phyloP scores from a whole-genome alignment of 1,139 yeast genomes.

The Blastobotrys ciferrii region DNA sequence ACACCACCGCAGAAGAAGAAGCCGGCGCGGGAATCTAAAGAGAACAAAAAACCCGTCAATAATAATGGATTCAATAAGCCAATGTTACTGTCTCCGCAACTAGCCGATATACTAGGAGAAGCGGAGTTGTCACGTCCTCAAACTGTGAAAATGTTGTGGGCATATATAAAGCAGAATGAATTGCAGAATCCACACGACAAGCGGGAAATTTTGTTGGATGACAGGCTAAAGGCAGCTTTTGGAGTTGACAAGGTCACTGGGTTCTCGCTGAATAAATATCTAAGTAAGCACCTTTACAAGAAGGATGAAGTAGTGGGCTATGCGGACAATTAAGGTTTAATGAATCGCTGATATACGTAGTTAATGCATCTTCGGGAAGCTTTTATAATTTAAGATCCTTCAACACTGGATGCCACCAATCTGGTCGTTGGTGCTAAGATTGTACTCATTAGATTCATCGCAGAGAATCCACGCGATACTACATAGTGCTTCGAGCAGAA shows the following conservation, averaged over 20 bases:
- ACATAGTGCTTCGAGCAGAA: too few species aligned
- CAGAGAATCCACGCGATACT: too few species aligned
- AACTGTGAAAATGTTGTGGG: conserved; percentile 72
- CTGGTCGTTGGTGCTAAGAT: too few species aligned
- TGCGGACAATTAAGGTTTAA: neutral
- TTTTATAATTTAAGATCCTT: too few species aligned
- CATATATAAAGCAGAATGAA: conserved; percentile 59
- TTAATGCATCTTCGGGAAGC: too few species aligned
- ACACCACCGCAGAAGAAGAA: neutral
- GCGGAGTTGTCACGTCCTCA: conserved; percentile 62
- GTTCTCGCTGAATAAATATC: conserved; percentile 65
- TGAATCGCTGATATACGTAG: too few species aligned
- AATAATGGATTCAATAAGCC: conserved; percentile 26
- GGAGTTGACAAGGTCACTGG: conserved; percentile 50
- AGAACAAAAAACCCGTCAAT: conserved; percentile 13
- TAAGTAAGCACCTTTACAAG: conserved; percentile 50
- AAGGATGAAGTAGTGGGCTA: conserved; percentile 16
- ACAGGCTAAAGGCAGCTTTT: conserved; percentile 55
- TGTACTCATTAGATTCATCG: too few species aligned
- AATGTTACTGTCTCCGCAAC: conserved; percentile 48
- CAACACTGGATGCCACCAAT: too few species aligned
- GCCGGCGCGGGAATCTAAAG: neutral
- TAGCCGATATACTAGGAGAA: conserved; percentile 47
- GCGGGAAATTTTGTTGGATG: conserved; percentile 70
- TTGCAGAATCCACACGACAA: conserved; percentile 70